phyloP scores from a whole-genome alignment of 805 yeast species.

The Saccharomyces eubayanus region DNA sequence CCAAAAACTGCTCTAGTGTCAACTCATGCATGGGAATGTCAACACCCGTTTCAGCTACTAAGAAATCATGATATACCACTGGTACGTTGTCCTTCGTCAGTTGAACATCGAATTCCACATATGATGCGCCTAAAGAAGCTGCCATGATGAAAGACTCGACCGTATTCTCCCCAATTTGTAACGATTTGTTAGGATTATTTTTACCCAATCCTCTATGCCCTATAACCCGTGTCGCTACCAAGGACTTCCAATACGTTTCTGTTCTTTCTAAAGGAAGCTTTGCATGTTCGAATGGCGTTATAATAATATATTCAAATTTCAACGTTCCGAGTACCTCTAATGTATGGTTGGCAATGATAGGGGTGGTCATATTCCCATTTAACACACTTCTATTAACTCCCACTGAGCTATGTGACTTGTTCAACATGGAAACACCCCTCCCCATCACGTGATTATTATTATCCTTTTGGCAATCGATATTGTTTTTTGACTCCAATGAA shows the following conservation, averaged over 20 bases:
- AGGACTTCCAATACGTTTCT: conserved; percentile 84
- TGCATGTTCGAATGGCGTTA: conserved; percentile 52
- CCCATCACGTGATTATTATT: conserved; percentile 34
- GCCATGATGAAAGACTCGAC: conserved; percentile 94
- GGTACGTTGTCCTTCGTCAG: conserved; percentile 86
- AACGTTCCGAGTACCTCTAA: conserved; percentile 71
- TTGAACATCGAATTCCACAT: conserved; percentile 95
- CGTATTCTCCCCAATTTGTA: conserved; percentile 92
- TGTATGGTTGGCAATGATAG: conserved; percentile 64
- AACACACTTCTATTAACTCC: conserved; percentile 62
- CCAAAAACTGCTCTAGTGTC: conserved; percentile 80
- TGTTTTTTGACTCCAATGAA: conserved; percentile 1
- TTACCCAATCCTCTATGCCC: conserved; percentile 96
- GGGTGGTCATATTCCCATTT: conserved; percentile 56
- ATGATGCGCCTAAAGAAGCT: conserved; percentile 90
- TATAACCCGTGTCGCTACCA: conserved; percentile 81
- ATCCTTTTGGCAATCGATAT: background rate
- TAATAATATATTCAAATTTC: conserved; percentile 64
- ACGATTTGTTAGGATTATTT: conserved; percentile 63
- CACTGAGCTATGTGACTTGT: conserved; percentile 53
- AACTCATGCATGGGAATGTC: conserved; percentile 93
- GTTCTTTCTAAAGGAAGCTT: conserved; percentile 15
- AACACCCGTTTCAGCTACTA: conserved; percentile 91
- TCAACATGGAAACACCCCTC: conserved; percentile 70
- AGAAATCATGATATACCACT: conserved; percentile 88